Evolutionary conservation across 2,329 filamentous ascomycete species (phyloP).

Genomic region (Arachnomyces sp.): DNA sequence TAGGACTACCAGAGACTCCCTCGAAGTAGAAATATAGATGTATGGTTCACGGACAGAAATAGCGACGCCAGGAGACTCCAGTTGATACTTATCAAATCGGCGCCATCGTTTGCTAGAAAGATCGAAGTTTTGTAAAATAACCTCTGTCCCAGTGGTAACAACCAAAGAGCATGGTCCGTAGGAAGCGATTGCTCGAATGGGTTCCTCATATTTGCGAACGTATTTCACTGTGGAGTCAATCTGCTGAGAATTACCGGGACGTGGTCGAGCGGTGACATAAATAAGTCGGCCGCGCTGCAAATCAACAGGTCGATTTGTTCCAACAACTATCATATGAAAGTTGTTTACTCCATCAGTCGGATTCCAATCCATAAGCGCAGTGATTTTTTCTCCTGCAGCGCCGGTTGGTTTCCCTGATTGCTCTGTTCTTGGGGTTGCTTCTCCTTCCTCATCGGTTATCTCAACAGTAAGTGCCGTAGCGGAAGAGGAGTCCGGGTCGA

Average conservation of each 20-base stretch:
- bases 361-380: constrained; percentile 35
- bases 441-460: not conserved
- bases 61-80: constrained; percentile 44
- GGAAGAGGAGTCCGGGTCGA: constrained; percentile 28
- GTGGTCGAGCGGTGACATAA: constrained; percentile 28
- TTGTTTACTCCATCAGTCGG: constrained; percentile 27
- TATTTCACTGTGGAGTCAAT: constrained; percentile 31
- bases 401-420: constrained; percentile 23
- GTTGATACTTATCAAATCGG: constrained; percentile 28
- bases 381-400: constrained; percentile 33
- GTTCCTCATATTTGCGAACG: constrained; percentile 26
- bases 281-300: constrained; percentile 29
- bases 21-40: constrained; percentile 48
- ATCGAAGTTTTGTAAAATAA: constrained; percentile 38
- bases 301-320: constrained; percentile 27
- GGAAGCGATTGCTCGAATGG: constrained; percentile 51
- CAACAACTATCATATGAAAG: constrained; percentile 35
- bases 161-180: constrained; percentile 39
- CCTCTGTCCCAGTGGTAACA: constrained; percentile 37
- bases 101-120: constrained; percentile 35
- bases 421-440: constrained; percentile 5
- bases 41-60: constrained; percentile 40
- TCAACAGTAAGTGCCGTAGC: constrained; percentile 3
- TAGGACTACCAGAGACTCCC: constrained; percentile 47
- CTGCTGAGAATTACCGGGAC: constrained; percentile 16